Evolutionary conservation across 345 rosid genomes (phyloP), one percentile per base, ranked within the genome.

Genomic region (Brassica nigra): DNA sequence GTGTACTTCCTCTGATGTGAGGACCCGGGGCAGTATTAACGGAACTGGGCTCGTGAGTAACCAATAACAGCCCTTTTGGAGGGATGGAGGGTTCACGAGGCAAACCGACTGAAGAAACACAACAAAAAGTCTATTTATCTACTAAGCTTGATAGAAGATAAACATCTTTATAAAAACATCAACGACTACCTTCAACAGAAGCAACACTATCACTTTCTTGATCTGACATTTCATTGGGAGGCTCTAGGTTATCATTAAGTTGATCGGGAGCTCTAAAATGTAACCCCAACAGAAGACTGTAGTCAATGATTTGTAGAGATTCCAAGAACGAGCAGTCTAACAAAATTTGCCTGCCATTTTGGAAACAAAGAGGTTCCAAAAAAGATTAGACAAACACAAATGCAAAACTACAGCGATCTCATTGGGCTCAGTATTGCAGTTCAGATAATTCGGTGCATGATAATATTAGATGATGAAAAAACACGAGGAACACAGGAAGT

Each of bases 181-280:
- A 75, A 65, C 27, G 74, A 86, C 74, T 78, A 92, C 97, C 94
- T 76, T 85, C 85, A 31, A 59, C 77, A 71, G 84, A 81, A 59
- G 70, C 77, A 67, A 79, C 77, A 33, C 85, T 82, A 37, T 74
- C 85, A 81, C 64, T 88, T 74, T 85, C 89, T 54, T 77, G 78
- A 82, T 75, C 82, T 28, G 78, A 78, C 58, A 79, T 85, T 63
- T 84, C 75, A 73, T 71, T 83, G 29, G 92, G 80, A 69, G 88
- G 82, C 62, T 86, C 89, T 20, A 88, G 75, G 49, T 85, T 81
- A 58, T 86, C 87, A 71, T 78, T 78, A 80, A 88, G 85, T 66
- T 77, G 84, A 65, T 86, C 88, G 8, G 98, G 98, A 30, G 92
- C 98, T 87, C 92, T 88, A 80, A 93, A 93, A 84, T 93, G 94